Evolutionary conservation across 2,329 filamentous ascomycete species (phyloP).

Genomic region (Ceratocystiopsis sp.): DNA sequence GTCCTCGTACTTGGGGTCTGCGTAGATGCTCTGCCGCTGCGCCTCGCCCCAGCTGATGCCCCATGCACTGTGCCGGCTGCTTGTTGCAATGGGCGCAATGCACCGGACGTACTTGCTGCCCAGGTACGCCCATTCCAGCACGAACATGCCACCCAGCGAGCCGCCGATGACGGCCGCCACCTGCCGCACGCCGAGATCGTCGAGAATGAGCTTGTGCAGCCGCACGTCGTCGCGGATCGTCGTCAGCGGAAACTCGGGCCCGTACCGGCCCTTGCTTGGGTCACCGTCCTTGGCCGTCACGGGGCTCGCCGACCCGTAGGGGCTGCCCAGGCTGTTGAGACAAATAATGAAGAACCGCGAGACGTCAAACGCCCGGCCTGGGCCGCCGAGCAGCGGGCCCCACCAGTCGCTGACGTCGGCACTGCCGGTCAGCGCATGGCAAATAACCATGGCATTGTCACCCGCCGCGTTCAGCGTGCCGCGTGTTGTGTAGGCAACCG

Average conservation of each 20-base stretch:
- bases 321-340: constrained; percentile 72
- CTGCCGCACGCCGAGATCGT: constrained; percentile 64
- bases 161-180: constrained; percentile 67
- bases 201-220: constrained; percentile 66
- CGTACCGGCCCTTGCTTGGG: constrained; percentile 57
- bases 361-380: constrained; percentile 64
- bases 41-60: constrained; percentile 84
- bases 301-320: constrained; percentile 74
- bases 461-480: constrained; percentile 40
- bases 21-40: constrained; percentile 86
- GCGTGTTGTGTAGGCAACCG: constrained; percentile 49
- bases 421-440: constrained; percentile 72
- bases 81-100: constrained; percentile 73
- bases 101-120: constrained; percentile 70
- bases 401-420: constrained; percentile 80
- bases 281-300: constrained; percentile 80
- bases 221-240: constrained; percentile 92
- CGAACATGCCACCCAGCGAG: constrained; percentile 78
- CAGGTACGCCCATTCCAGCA: constrained; percentile 83
- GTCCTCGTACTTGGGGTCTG: constrained; percentile 94
- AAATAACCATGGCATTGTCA: constrained; percentile 59
- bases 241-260: constrained; percentile 89
- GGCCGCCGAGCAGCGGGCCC: constrained; percentile 64
- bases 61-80: constrained; percentile 73
- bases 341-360: constrained; percentile 74